These are phyloP conservation scores for Xylaria sp. DNA, from an alignment of 2,329 filamentous ascomycete species.

Conservation along the genomic window DNA sequence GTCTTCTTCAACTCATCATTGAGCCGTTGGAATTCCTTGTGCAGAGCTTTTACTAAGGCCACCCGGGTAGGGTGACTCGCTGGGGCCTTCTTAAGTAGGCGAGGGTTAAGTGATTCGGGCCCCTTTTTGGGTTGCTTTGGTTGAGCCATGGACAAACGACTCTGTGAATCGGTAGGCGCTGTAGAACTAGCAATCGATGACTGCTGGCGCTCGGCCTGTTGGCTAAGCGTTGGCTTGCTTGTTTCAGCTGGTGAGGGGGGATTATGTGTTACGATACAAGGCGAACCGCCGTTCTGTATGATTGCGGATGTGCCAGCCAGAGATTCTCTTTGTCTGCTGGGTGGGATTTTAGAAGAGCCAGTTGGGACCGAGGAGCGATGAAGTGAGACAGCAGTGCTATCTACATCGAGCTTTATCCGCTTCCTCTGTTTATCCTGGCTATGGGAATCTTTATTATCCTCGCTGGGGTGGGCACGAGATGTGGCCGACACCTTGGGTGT, in stretches of 20 bases:
- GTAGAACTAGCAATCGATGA: background rate
- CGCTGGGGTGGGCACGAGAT: conserved; percentile 13
- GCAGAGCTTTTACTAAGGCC: conserved; percentile 69
- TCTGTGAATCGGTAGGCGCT: background rate
- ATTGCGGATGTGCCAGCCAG: conserved; percentile 6
- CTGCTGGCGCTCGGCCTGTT: conserved; percentile 17
- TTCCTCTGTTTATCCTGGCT: conserved; percentile 42
- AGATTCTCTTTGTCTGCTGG: conserved; percentile 18
- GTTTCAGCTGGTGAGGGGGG: conserved; percentile 5
- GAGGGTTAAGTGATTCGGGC: conserved; percentile 72
- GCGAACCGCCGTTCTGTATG: conserved; percentile 7
- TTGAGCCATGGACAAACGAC: conserved; percentile 26
- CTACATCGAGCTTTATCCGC: conserved; percentile 41
- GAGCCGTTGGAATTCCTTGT: conserved; percentile 72
- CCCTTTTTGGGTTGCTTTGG: conserved; percentile 43
- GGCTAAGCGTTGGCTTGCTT: conserved; percentile 9
- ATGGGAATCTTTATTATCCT: conserved; percentile 17
- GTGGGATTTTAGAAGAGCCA: conserved; percentile 14
- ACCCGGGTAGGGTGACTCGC: conserved; percentile 66
- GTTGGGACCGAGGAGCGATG: conserved; percentile 2
- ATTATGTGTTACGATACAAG: conserved; percentile 11
- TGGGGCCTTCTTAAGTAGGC: conserved; percentile 68
- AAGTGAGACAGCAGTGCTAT: conserved; percentile 18
- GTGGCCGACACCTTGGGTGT: conserved; percentile 7
- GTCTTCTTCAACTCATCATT: conserved; percentile 70